Conservation (phyloP, 495 filamentous ascomycete genomes). For the Hypoxylon perforatum region DNA sequence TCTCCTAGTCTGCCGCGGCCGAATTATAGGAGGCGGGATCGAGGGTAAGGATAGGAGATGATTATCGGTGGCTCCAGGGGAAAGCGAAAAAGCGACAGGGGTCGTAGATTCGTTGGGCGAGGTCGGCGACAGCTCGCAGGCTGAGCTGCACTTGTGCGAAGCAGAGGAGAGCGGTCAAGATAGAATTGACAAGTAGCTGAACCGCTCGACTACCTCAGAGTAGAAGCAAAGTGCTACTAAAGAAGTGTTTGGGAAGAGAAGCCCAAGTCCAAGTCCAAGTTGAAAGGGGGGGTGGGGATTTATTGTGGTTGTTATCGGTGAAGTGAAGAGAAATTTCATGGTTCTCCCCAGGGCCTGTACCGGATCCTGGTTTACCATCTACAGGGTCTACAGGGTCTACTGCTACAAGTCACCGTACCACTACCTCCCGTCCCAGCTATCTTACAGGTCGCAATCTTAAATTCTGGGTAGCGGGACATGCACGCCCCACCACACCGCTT, state of each 20-base stretch:
- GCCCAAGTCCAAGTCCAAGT: neutral
- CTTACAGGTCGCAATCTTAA: neutral
- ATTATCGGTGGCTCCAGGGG: too few species aligned
- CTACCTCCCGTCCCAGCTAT: neutral
- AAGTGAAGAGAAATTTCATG: conserved; percentile 23
- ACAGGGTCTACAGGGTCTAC: too few species aligned
- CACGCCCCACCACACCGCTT: conserved; percentile 26
- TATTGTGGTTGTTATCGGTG: conserved; percentile 19
- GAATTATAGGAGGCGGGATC: too few species aligned
- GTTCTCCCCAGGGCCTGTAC: neutral
- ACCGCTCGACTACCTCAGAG: conserved; percentile 1
- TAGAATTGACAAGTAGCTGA: conserved; percentile 14
- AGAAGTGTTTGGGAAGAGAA: conserved; percentile 19
- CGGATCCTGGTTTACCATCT: neutral
- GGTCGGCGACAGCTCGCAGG: neutral
- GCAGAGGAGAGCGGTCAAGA: conserved; percentile 1
- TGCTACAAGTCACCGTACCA: neutral
- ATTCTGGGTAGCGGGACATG: conserved; percentile 21
- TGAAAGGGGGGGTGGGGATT: conserved; percentile 30
- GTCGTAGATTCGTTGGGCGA: too few species aligned
- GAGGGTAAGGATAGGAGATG: too few species aligned
- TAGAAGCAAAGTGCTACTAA: conserved; percentile 15
- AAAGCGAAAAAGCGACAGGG: too few species aligned
- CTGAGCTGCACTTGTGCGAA: conserved; percentile 18
- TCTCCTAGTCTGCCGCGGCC: too few species aligned